Evolutionary conservation across 495 filamentous ascomycete genomes (phyloP), one percentile per base, ranked within the genome.

Genomic region (Trichocladium antarcticum): DNA sequence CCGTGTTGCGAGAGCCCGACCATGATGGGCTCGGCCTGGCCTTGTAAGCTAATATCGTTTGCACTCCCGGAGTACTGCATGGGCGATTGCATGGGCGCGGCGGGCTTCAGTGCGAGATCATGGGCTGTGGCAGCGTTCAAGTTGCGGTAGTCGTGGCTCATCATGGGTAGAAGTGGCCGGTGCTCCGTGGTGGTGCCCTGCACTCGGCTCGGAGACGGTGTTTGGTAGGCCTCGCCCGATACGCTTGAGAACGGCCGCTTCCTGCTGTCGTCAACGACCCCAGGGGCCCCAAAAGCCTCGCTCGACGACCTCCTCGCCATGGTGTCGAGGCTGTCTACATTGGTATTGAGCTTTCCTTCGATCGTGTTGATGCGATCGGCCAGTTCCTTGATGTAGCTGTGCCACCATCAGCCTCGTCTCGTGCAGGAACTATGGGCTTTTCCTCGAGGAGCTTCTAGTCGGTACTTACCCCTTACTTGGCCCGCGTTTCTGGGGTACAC

Each of bases 341-440:
- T 61, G 37, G 56, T 56, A 37, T 64, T 67, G 56, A 64, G 55
- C 53, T 80, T 77, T 37, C 76, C 83, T 54, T 97, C 90, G 19
- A 97, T 81, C 1, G 77, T 81, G 51, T 90, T 80, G 42, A 97
- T 75, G 24, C 90, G 76, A 55, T 95, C 89, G 28, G 89, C 88
- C 2, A 97, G 75, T 61, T 97, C 90, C 62, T 96, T 96, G 61
- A 97, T 97, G 58, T 97, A 97, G 0, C 85, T 90, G 37, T 11
- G 12, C n/a, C 2, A 24, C 15, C 19, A 31, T 57, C 42, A 58
- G 65, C 14, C n/a, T 8, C 41, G 37, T 37, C 10, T 37, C 39
- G 0, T 6, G 24, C 24, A 27, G 24, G 24, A n/a, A 16, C 14
- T 11, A 10, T 4, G 11, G 16, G 37, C 4, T 14, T 14, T 10